Evolutionary conservation across 1,284 basidiomycete species (phyloP).

Genomic region (Microbotryum scabiosae): DNA sequence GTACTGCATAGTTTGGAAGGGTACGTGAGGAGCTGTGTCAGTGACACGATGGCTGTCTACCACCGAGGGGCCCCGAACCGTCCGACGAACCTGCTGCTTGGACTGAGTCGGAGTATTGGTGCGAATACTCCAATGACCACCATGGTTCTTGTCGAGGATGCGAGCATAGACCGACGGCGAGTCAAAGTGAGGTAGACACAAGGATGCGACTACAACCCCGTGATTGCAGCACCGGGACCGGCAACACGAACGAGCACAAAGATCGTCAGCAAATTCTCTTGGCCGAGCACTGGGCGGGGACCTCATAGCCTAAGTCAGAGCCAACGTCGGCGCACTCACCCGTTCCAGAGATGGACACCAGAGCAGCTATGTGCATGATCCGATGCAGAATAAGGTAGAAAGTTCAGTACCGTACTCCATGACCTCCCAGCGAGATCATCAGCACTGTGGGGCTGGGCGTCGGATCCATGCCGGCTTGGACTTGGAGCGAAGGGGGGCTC

Average conservation of each 20-base stretch:
- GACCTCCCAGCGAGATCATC: too few relatives aligned
- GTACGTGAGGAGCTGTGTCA: not conserved
- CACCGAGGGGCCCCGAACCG: too few relatives aligned
- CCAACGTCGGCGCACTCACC: not conserved
- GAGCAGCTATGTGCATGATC: conserved; percentile 40
- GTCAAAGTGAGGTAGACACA: conserved; percentile 87
- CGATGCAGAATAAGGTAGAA: too few relatives aligned
- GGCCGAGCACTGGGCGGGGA: not conserved
- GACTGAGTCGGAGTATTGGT: conserved; percentile 21
- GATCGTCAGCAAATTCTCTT: too few relatives aligned
- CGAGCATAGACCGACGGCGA: conserved; percentile 68
- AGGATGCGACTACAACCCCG: conserved; percentile 53
- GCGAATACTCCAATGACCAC: conserved; percentile 78
- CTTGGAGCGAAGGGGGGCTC: not conserved
- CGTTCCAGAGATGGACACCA: conserved; percentile 38
- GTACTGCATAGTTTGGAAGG: not conserved
- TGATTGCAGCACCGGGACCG: not conserved
- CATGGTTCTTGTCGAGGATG: conserved; percentile 74
- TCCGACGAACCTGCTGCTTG: conserved; percentile 26
- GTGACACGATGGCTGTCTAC: not conserved
- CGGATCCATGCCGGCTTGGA: too few relatives aligned
- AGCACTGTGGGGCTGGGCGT: too few relatives aligned
- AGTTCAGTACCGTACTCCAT: too few relatives aligned
- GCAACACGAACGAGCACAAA: not conserved
- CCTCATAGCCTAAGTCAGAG: not conserved